Evolutionary conservation across 2,329 filamentous ascomycete genomes (phyloP), one percentile per base, ranked within the genome.

Genomic region (Nemania abortiva): DNA sequence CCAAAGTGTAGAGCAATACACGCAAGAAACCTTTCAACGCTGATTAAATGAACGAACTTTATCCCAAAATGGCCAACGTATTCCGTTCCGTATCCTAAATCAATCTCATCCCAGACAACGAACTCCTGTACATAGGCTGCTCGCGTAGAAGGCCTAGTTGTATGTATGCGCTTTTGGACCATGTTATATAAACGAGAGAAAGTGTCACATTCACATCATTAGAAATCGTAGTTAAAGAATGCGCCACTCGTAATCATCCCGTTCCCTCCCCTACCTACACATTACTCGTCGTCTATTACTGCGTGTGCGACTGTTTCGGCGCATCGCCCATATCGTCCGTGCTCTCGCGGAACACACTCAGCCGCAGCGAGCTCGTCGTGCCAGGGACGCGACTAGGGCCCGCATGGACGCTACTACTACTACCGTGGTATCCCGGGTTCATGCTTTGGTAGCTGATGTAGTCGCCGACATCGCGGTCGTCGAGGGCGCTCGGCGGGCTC

Each of bases 271-370:
- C 39, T 6, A 2, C 39, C 39, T 37, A 11, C 34, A 37, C 15
- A 47, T 47, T 47, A 20, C 42, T n/a, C 10, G 20, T 50, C 53
- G 42, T 57, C 53, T 37, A 37, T 65, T 10, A 29, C 47, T 3
- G 54, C 45, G 60, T 63, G 49, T 68, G 39, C 3, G 63, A 29
- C 11, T 55, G 42, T 27, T 27, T 27, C 24, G 63, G 63, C 27
- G 45, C 55, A 20, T 68, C 72, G 1, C 72, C 73, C 18, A 78
- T 24, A 42, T 75, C 76, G 7, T 73, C 73, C 42, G 68, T 56
- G 60, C 70, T 66, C 67, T 78, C 77, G 18, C 54, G 72, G 70
- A 78, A 78, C 6, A 75, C 50, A 66, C 77, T 78, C 6, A 53
- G 57, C 27, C 74, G 61, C 45, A 54, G 42, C 34, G 65, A 68